Evolutionary conservation across 106 monocot genomes (phyloP).

Genomic region (Triglochin maritima): DNA sequence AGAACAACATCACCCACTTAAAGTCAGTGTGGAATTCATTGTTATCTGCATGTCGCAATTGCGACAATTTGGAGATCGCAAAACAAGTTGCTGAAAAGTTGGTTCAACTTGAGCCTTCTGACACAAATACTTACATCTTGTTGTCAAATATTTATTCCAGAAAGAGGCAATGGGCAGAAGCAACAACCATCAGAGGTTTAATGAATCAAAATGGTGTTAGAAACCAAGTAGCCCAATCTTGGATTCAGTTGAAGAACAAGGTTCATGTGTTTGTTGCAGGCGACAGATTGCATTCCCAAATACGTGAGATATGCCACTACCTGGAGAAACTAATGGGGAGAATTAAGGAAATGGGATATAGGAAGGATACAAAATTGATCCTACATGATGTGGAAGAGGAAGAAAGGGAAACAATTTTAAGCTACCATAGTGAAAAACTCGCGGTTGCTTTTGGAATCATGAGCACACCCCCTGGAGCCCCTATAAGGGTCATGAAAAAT

Average conservation of each 20-base stretch:
- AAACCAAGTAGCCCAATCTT: slow-evolving; percentile 54
- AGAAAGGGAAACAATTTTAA: slow-evolving; percentile 27
- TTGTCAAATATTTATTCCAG: slow-evolving; percentile 55
- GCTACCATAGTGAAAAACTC: slow-evolving; percentile 41
- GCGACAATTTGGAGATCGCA: slow-evolving; percentile 40
- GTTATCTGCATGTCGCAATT: slow-evolving; percentile 49
- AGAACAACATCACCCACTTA: slow-evolving; percentile 35
- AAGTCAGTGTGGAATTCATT: slow-evolving; percentile 53
- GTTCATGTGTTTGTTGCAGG: slow-evolving; percentile 50
- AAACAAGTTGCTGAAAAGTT: slow-evolving; percentile 36
- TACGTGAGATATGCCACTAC: slow-evolving; percentile 32
- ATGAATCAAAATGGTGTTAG: slow-evolving; percentile 40
- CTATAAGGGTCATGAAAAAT: slow-evolving; percentile 51
- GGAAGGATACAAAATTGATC: slow-evolving; percentile 6
- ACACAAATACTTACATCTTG: slow-evolving; percentile 44
- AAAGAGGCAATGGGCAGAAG: slow-evolving; percentile 37
- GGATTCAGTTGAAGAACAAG: slow-evolving; percentile 52
- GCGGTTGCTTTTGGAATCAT: slow-evolving; percentile 52
- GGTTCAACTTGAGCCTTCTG: slow-evolving; percentile 31
- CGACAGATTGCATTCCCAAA: slow-evolving; percentile 34
- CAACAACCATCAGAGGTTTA: slow-evolving; percentile 26
- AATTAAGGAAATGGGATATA: slow-evolving; percentile 43
- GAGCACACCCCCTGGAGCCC: slow-evolving; percentile 22
- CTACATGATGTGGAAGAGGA: slow-evolving; percentile 46
- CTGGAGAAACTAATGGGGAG: slow-evolving; percentile 39